phyloP scores from a whole-genome alignment of 1,139 yeast genomes.

The Candida pseudoviswanathii region DNA sequence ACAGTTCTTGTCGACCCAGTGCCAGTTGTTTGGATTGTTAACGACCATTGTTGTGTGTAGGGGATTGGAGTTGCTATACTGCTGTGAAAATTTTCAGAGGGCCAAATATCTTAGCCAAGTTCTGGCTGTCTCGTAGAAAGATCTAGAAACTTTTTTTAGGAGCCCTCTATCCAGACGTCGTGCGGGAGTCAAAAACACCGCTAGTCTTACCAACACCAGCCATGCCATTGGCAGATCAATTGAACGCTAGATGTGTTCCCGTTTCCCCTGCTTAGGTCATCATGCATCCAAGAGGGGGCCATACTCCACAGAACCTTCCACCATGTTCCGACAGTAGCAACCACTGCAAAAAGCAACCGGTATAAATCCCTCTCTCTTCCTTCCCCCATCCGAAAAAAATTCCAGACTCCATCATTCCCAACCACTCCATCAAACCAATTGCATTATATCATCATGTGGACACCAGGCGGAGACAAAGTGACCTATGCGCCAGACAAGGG shows the following conservation, averaged over 20 bases:
- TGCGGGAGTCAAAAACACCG: neutral
- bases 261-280: neutral
- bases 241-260: no score
- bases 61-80: neutral
- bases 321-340: neutral
- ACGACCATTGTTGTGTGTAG: constrained; percentile 40
- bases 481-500: constrained; percentile 43
- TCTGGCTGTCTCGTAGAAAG: neutral
- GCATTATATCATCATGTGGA: constrained; percentile 26
- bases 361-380: neutral
- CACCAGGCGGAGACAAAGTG: constrained; percentile 26
- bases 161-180: neutral
- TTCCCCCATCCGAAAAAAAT: neutral
- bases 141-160: constrained; percentile 1
- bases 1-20: constrained; percentile 99
- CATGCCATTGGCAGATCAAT: no score
- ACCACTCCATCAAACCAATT: neutral
- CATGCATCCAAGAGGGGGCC: neutral
- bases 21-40: constrained; percentile 65
- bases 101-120: no score
- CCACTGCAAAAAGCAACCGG: neutral
- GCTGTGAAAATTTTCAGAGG: no score
- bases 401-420: neutral
- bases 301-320: neutral
- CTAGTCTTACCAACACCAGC: no score